A percentile compares a stretch with the other conserved stretches of the same genome.
Conservation (phyloP, 2,329 filamentous ascomycete genomes). For the Pestalotiopsis sp. region DNA sequence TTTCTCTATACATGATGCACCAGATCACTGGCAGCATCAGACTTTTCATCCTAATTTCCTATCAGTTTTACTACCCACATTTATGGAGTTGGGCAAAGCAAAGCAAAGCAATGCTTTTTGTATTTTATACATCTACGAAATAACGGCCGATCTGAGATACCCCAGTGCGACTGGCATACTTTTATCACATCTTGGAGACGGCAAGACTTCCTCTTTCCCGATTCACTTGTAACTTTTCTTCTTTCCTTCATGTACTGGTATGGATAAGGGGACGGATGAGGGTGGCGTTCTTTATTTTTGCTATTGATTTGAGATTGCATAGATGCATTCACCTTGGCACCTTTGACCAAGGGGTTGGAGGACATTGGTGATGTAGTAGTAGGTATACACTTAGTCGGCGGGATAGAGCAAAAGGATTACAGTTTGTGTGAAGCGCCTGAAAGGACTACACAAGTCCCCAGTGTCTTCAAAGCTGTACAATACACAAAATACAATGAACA, state of each 20-base stretch:
- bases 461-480: neutral
- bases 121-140: slow-evolving; percentile 12
- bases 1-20: neutral
- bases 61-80: neutral
- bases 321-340: neutral
- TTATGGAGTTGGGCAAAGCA: slow-evolving; percentile 4
- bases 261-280: neutral
- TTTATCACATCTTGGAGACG: neutral
- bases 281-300: neutral
- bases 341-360: neutral
- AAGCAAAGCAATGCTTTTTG: neutral
- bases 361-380: neutral
- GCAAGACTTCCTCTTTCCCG: neutral
- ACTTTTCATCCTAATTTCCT: neutral
- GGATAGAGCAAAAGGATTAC: neutral
- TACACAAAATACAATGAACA: neutral
- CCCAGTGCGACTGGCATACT: slow-evolving; percentile 11
- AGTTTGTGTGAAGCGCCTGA: neutral
- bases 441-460: neutral
- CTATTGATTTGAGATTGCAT: neutral
- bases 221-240: neutral
- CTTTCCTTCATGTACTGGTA: neutral
- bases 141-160: slow-evolving; percentile 17
- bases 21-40: neutral
- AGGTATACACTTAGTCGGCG: neutral